Base-by-base conservation (phyloP, 176 grass and related monocot genomes). In the Rhynchospora breviuscula region DNA sequence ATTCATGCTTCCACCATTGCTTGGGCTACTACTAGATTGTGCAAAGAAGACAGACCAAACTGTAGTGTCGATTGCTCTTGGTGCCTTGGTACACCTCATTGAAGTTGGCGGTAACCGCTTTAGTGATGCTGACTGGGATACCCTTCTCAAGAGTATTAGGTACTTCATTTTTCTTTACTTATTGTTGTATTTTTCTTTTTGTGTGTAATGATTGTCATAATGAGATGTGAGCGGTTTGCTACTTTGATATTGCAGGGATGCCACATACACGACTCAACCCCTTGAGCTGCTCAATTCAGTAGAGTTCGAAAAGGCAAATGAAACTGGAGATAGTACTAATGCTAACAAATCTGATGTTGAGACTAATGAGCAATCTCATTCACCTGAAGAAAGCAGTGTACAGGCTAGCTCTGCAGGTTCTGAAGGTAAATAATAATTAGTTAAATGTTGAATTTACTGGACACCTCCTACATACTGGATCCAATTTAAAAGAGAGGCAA, bases 11-110 rank as follows among this genome's bases (percentile, higher is more conserved):
- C 97, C 97, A 69, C 97, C 93, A 59, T 88, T 99, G 80, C 87
- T 99, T 53, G 88, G 89, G 23, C 87, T 99, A 85, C 91, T 99
- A n/a, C 89, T 99, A 59, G 97, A 96, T 86, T 99, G 97, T 92
- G 97, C 97, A 84, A 99, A 96, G 91, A 99, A 96, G 91, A 89
- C 93, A 84, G 97, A 99, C 63, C 97, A 99, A 91, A 99, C 93
- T 57, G 97, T 99, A 1, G 91, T 99, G 87, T 99, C 93, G 57
- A 99, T 99, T 67, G 82, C 97, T 77, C 93, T 99, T 66, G 97
- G 97, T 58, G 93, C 97, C 66, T 91, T 99, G 83, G 97, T 93
- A 86, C 97, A 99, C 89, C 85, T 99, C 8, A 93, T 99, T 78
- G 97, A 99, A 80, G 97, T 99, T 84, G 97, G 97, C 8, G 97